Evolutionary conservation across 345 rosid genomes (phyloP).

Genomic region (Euphorbia tirucalli): DNA sequence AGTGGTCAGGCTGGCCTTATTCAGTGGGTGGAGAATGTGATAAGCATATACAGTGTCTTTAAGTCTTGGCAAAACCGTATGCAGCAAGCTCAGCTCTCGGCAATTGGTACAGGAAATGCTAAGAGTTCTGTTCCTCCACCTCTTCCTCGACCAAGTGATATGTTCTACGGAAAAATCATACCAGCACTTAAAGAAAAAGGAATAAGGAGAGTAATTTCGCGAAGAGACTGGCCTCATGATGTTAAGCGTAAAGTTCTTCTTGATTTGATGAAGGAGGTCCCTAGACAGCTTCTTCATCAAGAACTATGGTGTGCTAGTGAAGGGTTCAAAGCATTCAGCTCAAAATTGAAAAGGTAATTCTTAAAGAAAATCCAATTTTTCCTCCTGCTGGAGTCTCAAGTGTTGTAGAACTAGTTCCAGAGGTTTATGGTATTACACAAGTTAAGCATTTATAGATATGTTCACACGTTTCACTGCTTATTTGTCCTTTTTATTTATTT

Average conservation of each 20-base stretch:
- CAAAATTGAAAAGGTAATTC: conserved; percentile 70
- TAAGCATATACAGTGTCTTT: conserved; percentile 80
- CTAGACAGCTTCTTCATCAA: conserved; percentile 79
- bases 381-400: not conserved
- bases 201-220: conserved; percentile 82
- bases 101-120: conserved; percentile 49
- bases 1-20: conserved; percentile 95
- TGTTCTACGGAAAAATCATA: conserved; percentile 96
- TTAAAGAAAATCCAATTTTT: not conserved
- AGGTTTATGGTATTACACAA: not conserved
- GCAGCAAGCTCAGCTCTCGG: conserved; percentile 61
- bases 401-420: not conserved
- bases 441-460: not conserved
- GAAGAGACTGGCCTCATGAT: conserved; percentile 98
- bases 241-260: conserved; percentile 88
- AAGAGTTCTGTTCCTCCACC: conserved; percentile 58
- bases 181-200: conserved; percentile 97
- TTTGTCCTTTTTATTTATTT: not conserved
- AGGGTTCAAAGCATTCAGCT: conserved; percentile 86
- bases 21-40: conserved; percentile 90
- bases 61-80: conserved; percentile 83
- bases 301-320: conserved; percentile 98
- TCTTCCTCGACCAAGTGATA: conserved; percentile 92
- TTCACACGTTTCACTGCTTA: not conserved
- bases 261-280: conserved; percentile 91